Percentiles rank a stretch among this genome's conserved stretches.
These are phyloP conservation scores for Phytophthora citrophthora DNA, from an alignment of 352 stramenopile species.

Conservation along the genomic window DNA sequence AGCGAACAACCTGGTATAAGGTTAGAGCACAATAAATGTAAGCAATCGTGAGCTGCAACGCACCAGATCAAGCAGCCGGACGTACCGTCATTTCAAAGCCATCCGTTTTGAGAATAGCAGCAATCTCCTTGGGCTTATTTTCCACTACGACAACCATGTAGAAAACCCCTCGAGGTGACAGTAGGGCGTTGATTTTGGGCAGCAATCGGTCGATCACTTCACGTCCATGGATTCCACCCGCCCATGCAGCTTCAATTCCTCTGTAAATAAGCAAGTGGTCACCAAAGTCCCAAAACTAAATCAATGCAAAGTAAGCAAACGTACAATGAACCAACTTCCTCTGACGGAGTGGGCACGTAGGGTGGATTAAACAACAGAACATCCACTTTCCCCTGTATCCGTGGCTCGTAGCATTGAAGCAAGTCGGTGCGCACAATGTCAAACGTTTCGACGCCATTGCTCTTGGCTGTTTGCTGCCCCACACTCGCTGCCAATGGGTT, in stretches of 20 bases:
- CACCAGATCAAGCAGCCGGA: not conserved
- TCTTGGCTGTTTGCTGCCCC: slow-evolving; percentile 80
- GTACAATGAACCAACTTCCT: slow-evolving; percentile 94
- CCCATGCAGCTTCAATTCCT: slow-evolving; percentile 97
- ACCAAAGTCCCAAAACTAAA: not conserved
- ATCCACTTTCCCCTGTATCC: slow-evolving; percentile 84
- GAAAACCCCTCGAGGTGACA: slow-evolving; percentile 90
- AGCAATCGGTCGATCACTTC: slow-evolving; percentile 96
- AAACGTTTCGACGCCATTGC: slow-evolving; percentile 80
- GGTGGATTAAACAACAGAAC: slow-evolving; percentile 98
- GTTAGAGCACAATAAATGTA: slow-evolving; percentile 35
- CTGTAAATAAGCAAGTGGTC: slow-evolving; percentile 24
- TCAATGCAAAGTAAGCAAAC: not conserved
- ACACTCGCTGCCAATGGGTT: slow-evolving; percentile 91
- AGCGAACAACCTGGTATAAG: slow-evolving; percentile 58
- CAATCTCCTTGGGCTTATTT: slow-evolving; percentile 96
- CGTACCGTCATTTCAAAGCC: slow-evolving; percentile 76
- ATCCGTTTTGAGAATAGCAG: slow-evolving; percentile 61
- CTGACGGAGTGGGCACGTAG: slow-evolving; percentile 97
- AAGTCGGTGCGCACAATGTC: slow-evolving; percentile 91
- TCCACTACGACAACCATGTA: slow-evolving; percentile 98
- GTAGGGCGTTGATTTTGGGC: slow-evolving; percentile 86
- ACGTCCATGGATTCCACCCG: slow-evolving; percentile 92
- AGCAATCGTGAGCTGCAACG: not conserved
- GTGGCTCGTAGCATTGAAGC: slow-evolving; percentile 58